phyloP scores from a whole-genome alignment of 352 stramenopile species.

The Aphanomyces invadans region DNA sequence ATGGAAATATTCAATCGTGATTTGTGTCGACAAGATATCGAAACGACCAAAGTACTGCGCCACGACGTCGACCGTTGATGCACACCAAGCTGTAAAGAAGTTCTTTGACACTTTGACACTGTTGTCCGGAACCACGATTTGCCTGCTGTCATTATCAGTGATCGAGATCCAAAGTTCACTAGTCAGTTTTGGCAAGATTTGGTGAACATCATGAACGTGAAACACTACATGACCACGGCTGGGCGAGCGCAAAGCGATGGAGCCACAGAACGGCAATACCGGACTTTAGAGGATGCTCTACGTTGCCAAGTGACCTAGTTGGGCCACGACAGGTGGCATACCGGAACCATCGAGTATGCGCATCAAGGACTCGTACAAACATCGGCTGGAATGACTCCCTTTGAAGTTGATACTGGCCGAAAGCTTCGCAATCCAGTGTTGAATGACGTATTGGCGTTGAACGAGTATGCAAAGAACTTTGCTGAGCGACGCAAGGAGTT shows the following conservation, averaged over 20 bases:
- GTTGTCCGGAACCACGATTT: conserved; percentile 2
- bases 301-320: too few relatives aligned
- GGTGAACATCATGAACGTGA: conserved; percentile 27
- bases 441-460: not conserved
- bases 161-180: conserved; percentile 27
- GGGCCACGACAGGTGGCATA: too few relatives aligned
- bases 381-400: conserved; percentile 25
- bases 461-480: not conserved
- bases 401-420: conserved; percentile 29
- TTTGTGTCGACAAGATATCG: conserved; percentile 27
- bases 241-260: too few relatives aligned
- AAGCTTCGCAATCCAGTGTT: conserved; percentile 2
- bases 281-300: too few relatives aligned
- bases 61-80: not conserved
- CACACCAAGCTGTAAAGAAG: not conserved
- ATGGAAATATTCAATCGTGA: conserved; percentile 28
- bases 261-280: too few relatives aligned
- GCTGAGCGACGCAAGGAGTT: not conserved
- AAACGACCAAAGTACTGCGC: conserved; percentile 27
- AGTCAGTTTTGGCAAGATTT: conserved; percentile 26
- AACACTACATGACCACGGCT: conserved; percentile 21
- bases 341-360: conserved; percentile 28
- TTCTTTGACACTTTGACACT: conserved; percentile 13
- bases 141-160: not conserved
- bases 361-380: conserved; percentile 21